A percentile compares a stretch with the other conserved stretches of the same genome.
phyloP scores from a whole-genome alignment of 306 rosid species.

The Leucaena leucocephala region DNA sequence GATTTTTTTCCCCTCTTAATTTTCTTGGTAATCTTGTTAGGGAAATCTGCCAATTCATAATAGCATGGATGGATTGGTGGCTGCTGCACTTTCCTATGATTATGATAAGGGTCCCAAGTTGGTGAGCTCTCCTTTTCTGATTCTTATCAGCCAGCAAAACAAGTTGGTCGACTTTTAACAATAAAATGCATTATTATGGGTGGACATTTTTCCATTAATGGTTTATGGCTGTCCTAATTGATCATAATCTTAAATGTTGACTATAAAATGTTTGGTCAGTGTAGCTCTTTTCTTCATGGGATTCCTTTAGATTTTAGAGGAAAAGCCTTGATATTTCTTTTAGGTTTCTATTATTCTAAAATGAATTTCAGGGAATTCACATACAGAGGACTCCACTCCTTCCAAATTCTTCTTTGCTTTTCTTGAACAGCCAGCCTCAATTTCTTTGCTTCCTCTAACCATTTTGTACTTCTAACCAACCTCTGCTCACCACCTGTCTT shows the following conservation, averaged over 20 bases:
- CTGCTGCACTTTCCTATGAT: constrained; percentile 86
- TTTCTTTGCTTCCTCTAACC: background rate
- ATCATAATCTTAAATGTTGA: constrained; percentile 30
- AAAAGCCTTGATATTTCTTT: constrained; percentile 10
- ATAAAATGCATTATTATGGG: constrained; percentile 23
- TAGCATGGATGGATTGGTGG: constrained; percentile 96
- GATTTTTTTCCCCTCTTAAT: constrained; percentile 29
- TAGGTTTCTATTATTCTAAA: background rate
- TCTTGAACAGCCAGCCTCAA: background rate
- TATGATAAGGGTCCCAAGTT: constrained; percentile 86
- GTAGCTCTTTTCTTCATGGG: constrained; percentile 23
- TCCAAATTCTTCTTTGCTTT: background rate
- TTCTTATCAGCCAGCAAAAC: constrained; percentile 5
- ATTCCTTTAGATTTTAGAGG: background rate
- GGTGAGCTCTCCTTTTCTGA: constrained; percentile 51
- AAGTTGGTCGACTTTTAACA: constrained; percentile 13
- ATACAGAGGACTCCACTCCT: background rate
- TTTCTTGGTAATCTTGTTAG: constrained; percentile 50
- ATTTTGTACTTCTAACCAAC: background rate
- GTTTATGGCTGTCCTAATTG: background rate
- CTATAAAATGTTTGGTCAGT: constrained; percentile 10
- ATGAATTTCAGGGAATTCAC: background rate
- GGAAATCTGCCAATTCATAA: constrained; percentile 94
- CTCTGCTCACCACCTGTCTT: background rate
- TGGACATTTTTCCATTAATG: constrained; percentile 17